phyloP scores from a whole-genome alignment of 108 stramenopile species.

The Nannochloropsis granulata region DNA sequence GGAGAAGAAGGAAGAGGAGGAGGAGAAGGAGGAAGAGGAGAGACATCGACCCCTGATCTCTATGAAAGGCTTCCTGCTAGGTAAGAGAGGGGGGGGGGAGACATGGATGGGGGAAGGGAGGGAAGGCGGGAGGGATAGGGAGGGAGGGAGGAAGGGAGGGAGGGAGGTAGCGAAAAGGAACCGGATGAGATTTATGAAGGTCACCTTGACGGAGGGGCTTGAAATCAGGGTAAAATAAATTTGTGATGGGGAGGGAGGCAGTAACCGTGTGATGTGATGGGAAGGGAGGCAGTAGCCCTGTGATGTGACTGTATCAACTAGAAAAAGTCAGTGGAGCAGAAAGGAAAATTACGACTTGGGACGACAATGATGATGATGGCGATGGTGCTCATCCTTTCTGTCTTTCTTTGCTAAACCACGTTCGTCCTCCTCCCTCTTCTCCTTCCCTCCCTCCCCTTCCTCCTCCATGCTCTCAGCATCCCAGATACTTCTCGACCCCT shows the following conservation, averaged over 20 bases:
- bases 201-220: not conserved
- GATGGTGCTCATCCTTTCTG: not conserved
- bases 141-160: not conserved
- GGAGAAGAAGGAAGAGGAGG: not conserved
- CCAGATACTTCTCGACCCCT: too few relatives aligned
- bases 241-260: too few relatives aligned
- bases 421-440: not conserved
- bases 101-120: not conserved
- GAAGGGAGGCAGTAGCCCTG: too few relatives aligned
- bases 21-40: not conserved
- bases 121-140: not conserved
- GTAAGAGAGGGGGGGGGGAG: not conserved
- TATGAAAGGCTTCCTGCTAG: not conserved
- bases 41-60: too few relatives aligned
- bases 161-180: not conserved
- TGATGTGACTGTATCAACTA: too few relatives aligned
- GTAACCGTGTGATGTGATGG: too few relatives aligned
- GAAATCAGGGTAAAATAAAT: too few relatives aligned
- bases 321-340: too few relatives aligned
- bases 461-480: not conserved
- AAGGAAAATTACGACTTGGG: too few relatives aligned
- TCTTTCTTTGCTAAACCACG: not conserved
- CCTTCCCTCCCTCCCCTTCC: not conserved
- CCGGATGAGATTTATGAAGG: not conserved
- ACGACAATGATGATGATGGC: not conserved